phyloP scores from a whole-genome alignment of 2,329 filamentous ascomycete genomes.

The Colletotrichum filicis region DNA sequence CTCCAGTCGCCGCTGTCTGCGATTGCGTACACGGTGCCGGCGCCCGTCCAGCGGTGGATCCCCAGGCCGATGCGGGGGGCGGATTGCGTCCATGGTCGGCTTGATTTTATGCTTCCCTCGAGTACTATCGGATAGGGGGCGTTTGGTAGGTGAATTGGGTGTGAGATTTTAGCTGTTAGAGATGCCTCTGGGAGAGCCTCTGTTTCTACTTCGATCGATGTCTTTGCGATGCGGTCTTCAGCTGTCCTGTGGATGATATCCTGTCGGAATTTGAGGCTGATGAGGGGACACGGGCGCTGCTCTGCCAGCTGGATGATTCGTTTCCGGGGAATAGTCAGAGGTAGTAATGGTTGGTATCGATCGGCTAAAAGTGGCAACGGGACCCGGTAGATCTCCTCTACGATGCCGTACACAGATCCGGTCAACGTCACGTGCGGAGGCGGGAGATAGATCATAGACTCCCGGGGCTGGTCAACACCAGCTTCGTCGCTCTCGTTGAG shows the following conservation, averaged over 20 bases:
- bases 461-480: not conserved
- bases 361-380: conserved; percentile 47
- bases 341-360: conserved; percentile 51
- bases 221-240: conserved; percentile 35
- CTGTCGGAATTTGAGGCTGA: conserved; percentile 52
- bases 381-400: conserved; percentile 44
- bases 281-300: conserved; percentile 50
- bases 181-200: conserved; percentile 52
- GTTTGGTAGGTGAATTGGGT: conserved; percentile 43
- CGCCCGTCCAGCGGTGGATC: conserved; percentile 45
- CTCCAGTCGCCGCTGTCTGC: conserved; percentile 56
- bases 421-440: conserved; percentile 51
- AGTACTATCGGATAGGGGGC: conserved; percentile 46
- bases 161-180: conserved; percentile 49
- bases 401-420: conserved; percentile 53
- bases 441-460: conserved; percentile 31
- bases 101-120: conserved; percentile 47
- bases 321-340: conserved; percentile 48
- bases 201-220: conserved; percentile 47
- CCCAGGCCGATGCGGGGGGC: conserved; percentile 46
- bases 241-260: conserved; percentile 44
- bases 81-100: conserved; percentile 33
- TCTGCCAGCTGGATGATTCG: conserved; percentile 50
- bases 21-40: conserved; percentile 50
- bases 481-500: conserved; percentile 12